These are phyloP conservation scores for Hydnomerulius pinastri DNA, from an alignment of 768 basidiomycete genomes.

Conservation along the genomic window DNA sequence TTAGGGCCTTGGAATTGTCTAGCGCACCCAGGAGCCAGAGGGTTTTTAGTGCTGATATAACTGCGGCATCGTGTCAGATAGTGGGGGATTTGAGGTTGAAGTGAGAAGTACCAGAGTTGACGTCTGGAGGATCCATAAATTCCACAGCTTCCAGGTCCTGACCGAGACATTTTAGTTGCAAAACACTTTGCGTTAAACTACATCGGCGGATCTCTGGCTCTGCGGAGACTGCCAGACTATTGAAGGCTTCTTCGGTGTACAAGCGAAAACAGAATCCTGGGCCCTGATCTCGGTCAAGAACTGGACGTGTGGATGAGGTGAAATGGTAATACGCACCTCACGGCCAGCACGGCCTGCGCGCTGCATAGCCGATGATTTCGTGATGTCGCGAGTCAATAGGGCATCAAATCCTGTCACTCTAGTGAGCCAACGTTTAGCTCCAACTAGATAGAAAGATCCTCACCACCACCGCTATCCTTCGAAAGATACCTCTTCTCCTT, in stretches of 20 bases:
- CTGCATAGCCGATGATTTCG: slow-evolving; percentile 89
- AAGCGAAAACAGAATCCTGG: slow-evolving; percentile 87
- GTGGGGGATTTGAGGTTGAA: too few species aligned
- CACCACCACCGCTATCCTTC: slow-evolving; percentile 68
- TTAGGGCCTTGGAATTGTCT: slow-evolving; percentile 63
- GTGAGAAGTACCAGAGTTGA: slow-evolving; percentile 62
- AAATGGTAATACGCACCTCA: slow-evolving; percentile 49
- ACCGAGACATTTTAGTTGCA: slow-evolving; percentile 84
- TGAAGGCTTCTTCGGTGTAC: slow-evolving; percentile 84
- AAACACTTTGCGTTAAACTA: slow-evolving; percentile 77
- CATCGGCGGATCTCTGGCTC: slow-evolving; percentile 92
- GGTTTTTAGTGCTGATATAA: slow-evolving; percentile 62
- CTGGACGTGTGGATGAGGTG: background rate
- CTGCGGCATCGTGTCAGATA: slow-evolving; percentile 34
- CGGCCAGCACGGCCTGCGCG: slow-evolving; percentile 96
- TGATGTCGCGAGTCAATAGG: slow-evolving; percentile 78
- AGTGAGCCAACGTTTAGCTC: background rate
- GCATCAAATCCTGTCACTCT: slow-evolving; percentile 76
- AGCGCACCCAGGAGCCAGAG: slow-evolving; percentile 84
- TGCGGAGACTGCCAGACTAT: slow-evolving; percentile 59
- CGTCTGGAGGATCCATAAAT: slow-evolving; percentile 86
- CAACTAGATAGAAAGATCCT: slow-evolving; percentile 1
- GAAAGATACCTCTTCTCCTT: slow-evolving; percentile 92
- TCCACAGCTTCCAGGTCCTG: slow-evolving; percentile 81
- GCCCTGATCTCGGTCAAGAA: slow-evolving; percentile 46